These are phyloP conservation scores for Ophiostoma sp. DNA, from an alignment of 2,329 filamentous ascomycete genomes.

Conservation along the genomic window DNA sequence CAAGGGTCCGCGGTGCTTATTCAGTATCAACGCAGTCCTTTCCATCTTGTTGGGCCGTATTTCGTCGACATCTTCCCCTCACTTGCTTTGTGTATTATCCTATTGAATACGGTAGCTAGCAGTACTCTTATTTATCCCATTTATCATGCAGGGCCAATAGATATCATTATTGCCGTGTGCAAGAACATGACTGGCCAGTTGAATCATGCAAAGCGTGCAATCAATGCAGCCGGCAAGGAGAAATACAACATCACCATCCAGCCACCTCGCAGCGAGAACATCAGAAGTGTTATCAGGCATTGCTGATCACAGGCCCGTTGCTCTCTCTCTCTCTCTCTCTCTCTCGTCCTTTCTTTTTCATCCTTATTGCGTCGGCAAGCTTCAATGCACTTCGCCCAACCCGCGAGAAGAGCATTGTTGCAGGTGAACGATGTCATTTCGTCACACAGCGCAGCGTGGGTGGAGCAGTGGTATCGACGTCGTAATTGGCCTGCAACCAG, in stretches of 20 bases:
- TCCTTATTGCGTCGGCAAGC: too few species aligned
- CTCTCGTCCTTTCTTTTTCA: too few species aligned
- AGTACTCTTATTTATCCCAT: neutral
- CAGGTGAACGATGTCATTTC: neutral
- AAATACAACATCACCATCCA: too few species aligned
- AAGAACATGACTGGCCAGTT: too few species aligned
- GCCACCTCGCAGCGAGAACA: too few species aligned
- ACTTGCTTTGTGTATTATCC: neutral
- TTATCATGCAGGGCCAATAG: neutral
- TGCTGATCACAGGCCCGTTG: too few species aligned
- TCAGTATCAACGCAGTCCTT: neutral
- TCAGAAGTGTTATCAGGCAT: too few species aligned
- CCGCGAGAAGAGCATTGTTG: neutral
- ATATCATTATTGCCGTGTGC: neutral
- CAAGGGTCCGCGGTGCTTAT: conserved; percentile 11
- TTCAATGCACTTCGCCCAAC: too few species aligned
- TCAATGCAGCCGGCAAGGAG: too few species aligned
- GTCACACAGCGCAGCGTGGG: neutral
- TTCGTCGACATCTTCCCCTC: neutral
- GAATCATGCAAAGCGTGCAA: too few species aligned
- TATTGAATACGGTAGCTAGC: neutral
- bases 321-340: too few species aligned
- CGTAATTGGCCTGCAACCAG: neutral
- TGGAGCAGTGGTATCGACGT: neutral
- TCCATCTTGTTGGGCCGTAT: neutral